Evolutionary conservation across 805 yeast genomes (phyloP), one percentile per base, ranked within the genome.

Genomic region (Candida coquimbonensis): DNA sequence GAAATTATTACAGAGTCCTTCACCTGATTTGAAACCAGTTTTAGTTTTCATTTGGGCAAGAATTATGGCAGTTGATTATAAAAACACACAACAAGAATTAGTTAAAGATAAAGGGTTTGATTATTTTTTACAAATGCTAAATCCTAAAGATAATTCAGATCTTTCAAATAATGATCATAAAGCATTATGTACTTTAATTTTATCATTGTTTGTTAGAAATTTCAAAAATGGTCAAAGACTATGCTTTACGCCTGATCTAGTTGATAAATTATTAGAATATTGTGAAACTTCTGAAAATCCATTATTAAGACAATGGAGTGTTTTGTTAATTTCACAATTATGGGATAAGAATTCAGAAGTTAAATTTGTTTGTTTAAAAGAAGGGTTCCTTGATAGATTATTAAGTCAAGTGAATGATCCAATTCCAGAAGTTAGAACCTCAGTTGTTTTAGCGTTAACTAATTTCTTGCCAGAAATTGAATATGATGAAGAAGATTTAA

Each of bases 1-100:
- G 45, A 88, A 90, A 56, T 72, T 93, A 21, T 67, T 93, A 32
- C 98, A 91, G 61, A 83, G 95, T 49, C 98, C 98, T 0, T 96
- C 98, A 0, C 95, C 87, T 26, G 98, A 93, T 58, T 70, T 93
- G 48, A 89, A 89, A 57, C 98, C 98, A 0, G 96, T 91, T 4
- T 67, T 93, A 47, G 93, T 93, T 2, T 93, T 91, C 57, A 93
- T 93, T 45, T 93, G 99, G 99, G 96, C 98, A 0, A 74, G 98
- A 53, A 88, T 93, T 21, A 88, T 93, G 93, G 90, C 97, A 3
- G 95, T 93, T 24, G 98, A 91, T 64, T 83, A 85, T 61, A 77
- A 79, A 52, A 83, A 85, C 57, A 87, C 96, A 4, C 99, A 93
- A 62, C 89, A 83, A 51, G 99, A 93, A 59, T 73, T 93, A 29